Percentiles rank a stretch among this genome's conserved stretches.
These are phyloP conservation scores for Myxozyma vanderwaltii DNA, from an alignment of 805 yeast species.

Conservation along the genomic window DNA sequence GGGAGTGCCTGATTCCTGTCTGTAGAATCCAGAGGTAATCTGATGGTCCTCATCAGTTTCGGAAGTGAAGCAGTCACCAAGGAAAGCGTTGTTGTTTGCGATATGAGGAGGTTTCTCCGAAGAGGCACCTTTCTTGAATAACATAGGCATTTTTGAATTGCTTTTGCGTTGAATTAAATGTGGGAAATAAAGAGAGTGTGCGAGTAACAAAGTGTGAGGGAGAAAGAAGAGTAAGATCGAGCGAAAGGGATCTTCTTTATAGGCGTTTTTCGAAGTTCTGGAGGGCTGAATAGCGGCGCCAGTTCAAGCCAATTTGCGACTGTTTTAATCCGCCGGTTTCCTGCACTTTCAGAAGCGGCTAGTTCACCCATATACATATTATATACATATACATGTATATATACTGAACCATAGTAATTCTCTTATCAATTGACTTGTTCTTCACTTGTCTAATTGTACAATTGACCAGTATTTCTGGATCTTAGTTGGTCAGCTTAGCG, in stretches of 20 bases:
- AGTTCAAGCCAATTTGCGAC: too few relatives aligned
- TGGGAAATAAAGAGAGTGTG: background rate
- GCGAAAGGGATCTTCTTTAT: background rate
- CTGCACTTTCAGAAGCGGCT: too few relatives aligned
- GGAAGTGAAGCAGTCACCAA: slow-evolving; percentile 65
- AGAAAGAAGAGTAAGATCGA: background rate
- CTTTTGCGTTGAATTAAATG: background rate
- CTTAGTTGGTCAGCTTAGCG: too few relatives aligned
- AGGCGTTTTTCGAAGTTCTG: too few relatives aligned
- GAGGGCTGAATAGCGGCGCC: too few relatives aligned
- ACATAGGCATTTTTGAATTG: slow-evolving; percentile 34
- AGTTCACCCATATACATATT: too few relatives aligned
- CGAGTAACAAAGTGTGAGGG: background rate
- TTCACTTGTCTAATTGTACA: too few relatives aligned
- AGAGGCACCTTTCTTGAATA: slow-evolving; percentile 29
- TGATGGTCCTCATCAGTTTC: slow-evolving; percentile 62
- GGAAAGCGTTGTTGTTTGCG: slow-evolving; percentile 66
- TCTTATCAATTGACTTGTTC: too few relatives aligned
- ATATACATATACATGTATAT: too few relatives aligned
- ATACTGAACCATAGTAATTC: too few relatives aligned
- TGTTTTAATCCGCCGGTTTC: too few relatives aligned
- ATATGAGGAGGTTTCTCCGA: slow-evolving; percentile 55
- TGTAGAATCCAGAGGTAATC: slow-evolving; percentile 68
- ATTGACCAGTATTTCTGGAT: too few relatives aligned
- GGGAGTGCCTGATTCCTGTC: slow-evolving; percentile 67